Percentiles rank a stretch among this genome's conserved stretches.
These are phyloP conservation scores for Melaleuca quinquenervia DNA, from an alignment of 345 rosid species.

Conservation along the genomic window DNA sequence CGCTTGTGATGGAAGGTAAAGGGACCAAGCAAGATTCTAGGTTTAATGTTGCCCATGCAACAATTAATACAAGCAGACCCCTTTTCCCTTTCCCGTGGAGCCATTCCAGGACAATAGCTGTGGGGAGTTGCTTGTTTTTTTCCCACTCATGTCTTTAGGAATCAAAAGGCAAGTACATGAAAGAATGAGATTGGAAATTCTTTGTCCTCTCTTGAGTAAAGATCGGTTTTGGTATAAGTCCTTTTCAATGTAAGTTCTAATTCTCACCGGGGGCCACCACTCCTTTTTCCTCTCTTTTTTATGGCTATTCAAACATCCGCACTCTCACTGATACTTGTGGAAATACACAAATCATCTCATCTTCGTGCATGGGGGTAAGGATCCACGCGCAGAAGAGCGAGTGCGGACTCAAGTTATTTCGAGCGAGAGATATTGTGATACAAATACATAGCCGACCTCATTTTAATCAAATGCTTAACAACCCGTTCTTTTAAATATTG, in stretches of 20 bases:
- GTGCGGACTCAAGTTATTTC: background rate
- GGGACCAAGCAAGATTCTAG: background rate
- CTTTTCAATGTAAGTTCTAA: constrained; percentile 6
- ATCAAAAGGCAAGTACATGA: constrained; percentile 11
- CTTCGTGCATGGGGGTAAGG: background rate
- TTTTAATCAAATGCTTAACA: background rate
- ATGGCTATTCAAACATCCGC: background rate
- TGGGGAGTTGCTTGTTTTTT: constrained; percentile 9
- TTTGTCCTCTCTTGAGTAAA: constrained; percentile 16
- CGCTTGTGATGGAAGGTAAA: constrained; percentile 14
- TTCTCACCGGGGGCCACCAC: too few species aligned
- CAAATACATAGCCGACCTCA: background rate
- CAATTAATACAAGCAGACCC: constrained; percentile 29
- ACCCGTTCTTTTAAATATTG: background rate
- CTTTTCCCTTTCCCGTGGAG: constrained; percentile 47
- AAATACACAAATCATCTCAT: background rate
- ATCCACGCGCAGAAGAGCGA: background rate
- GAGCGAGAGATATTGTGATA: background rate
- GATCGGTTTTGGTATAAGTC: constrained; percentile 27
- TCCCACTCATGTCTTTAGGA: constrained; percentile 1
- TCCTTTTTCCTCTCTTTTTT: too few species aligned
- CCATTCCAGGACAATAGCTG: constrained; percentile 23
- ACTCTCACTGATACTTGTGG: background rate
- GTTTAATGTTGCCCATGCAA: constrained; percentile 38
- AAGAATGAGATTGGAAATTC: constrained; percentile 8